A percentile compares a stretch with the other conserved stretches of the same genome.
Evolutionary conservation across 2,329 filamentous ascomycete species (phyloP).

Genomic region (Calycina herbarum): DNA sequence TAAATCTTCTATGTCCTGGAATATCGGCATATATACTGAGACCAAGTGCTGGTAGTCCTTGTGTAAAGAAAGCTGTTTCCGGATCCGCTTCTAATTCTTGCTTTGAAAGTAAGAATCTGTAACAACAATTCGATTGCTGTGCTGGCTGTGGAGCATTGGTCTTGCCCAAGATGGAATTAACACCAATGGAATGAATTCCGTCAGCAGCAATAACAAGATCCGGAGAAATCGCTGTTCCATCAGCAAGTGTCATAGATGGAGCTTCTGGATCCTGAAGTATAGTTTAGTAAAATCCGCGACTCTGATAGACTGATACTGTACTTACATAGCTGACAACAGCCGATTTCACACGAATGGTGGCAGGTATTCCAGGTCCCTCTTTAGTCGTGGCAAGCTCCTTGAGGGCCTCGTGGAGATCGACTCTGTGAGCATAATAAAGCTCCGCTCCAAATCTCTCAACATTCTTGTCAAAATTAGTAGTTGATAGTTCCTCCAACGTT

Average conservation of each 20-base stretch:
- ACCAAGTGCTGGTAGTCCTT: constrained; percentile 22
- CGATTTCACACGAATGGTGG: constrained; percentile 28
- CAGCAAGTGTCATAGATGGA: constrained; percentile 32
- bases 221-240: constrained; percentile 35
- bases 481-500: constrained; percentile 9
- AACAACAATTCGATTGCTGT: constrained; percentile 20
- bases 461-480: background rate
- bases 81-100: constrained; percentile 33
- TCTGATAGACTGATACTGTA: background rate
- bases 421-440: constrained; percentile 39
- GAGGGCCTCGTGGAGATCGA: constrained; percentile 43
- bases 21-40: constrained; percentile 15
- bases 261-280: background rate
- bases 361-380: constrained; percentile 29
- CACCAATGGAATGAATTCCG: constrained; percentile 36
- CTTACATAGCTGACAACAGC: constrained; percentile 30
- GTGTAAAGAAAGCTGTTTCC: constrained; percentile 33
- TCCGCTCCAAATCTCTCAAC: constrained; percentile 17
- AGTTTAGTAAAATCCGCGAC: background rate
- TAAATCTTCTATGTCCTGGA: constrained; percentile 23
- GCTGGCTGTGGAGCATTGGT: constrained; percentile 20
- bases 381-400: constrained; percentile 36
- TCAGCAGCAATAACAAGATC: constrained; percentile 42
- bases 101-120: constrained; percentile 39
- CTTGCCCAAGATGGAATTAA: constrained; percentile 15